These are phyloP conservation scores for Cyclostephanos invisitatus DNA, from an alignment of 108 stramenopile species.

Conservation along the genomic window DNA sequence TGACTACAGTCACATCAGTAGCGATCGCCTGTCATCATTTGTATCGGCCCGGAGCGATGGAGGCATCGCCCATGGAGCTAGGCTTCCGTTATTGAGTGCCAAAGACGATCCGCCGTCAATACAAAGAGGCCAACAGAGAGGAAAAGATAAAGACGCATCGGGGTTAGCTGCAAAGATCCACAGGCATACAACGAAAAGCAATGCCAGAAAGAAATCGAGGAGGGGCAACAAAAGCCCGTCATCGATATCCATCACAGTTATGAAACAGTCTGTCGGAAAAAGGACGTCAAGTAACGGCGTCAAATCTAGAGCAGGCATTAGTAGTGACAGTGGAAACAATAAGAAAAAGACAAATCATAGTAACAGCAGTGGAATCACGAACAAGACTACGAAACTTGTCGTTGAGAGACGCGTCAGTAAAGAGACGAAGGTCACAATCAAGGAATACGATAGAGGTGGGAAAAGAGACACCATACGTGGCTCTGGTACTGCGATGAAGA, in stretches of 20 bases:
- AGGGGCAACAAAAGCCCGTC: neutral
- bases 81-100: neutral
- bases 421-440: neutral
- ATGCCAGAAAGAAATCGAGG: neutral
- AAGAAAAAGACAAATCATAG: neutral
- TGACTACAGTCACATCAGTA: neutral
- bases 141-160: neutral
- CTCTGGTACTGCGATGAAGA: neutral
- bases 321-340: neutral
- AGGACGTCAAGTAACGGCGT: neutral
- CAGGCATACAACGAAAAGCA: neutral
- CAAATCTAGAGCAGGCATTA: neutral
- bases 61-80: neutral
- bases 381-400: neutral
- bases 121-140: constrained; percentile 1
- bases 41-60: neutral
- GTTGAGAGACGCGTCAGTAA: neutral
- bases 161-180: neutral
- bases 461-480: neutral
- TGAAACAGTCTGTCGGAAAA: neutral
- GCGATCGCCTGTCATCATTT: neutral
- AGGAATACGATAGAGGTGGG: neutral
- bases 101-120: neutral
- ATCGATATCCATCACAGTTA: neutral
- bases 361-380: neutral